Evolutionary conservation across 768 basidiomycete genomes (phyloP).

Genomic region (Albatrellus ellisii): DNA sequence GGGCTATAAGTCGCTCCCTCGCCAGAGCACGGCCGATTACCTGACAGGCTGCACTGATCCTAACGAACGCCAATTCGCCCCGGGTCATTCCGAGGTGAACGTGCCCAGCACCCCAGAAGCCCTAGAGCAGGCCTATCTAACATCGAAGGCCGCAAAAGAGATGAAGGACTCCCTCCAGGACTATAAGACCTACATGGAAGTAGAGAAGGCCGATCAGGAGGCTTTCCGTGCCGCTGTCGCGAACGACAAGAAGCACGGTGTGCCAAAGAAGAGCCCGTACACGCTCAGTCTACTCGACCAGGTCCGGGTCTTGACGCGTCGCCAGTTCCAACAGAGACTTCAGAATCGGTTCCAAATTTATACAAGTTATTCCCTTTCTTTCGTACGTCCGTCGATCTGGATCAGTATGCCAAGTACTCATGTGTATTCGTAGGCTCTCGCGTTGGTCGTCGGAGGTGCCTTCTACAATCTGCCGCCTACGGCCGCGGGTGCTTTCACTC

Average conservation of each 20-base stretch:
- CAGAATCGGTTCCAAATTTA: conserved; percentile 72
- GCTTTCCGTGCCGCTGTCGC: conserved; percentile 66
- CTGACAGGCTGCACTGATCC: conserved; percentile 75
- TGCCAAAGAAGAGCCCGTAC: conserved; percentile 70
- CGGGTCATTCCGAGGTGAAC: conserved; percentile 40
- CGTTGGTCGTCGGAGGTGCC: conserved; percentile 58
- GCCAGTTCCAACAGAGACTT: conserved; percentile 61
- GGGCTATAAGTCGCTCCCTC: conserved; percentile 64
- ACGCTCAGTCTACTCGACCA: conserved; percentile 73
- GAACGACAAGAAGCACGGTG: conserved; percentile 69
- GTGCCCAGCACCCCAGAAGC: conserved; percentile 57
- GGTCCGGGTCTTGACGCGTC: conserved; percentile 51
- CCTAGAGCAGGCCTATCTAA: conserved; percentile 49
- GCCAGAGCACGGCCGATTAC: conserved; percentile 86
- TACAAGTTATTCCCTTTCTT: conserved; percentile 52
- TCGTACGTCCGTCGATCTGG: conserved; percentile 39
- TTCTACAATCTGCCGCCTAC: conserved; percentile 65
- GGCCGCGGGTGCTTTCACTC: conserved; percentile 77
- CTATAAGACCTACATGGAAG: conserved; percentile 42
- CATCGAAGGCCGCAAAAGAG: conserved; percentile 31
- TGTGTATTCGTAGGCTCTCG: conserved; percentile 19
- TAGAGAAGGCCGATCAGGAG: conserved; percentile 54
- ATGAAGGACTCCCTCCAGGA: conserved; percentile 37
- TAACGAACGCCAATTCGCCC: conserved; percentile 71
- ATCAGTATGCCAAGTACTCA: conserved; percentile 10